Base-by-base conservation (phyloP, 2,329 filamentous ascomycete genomes). In the Knufia petricola region DNA sequence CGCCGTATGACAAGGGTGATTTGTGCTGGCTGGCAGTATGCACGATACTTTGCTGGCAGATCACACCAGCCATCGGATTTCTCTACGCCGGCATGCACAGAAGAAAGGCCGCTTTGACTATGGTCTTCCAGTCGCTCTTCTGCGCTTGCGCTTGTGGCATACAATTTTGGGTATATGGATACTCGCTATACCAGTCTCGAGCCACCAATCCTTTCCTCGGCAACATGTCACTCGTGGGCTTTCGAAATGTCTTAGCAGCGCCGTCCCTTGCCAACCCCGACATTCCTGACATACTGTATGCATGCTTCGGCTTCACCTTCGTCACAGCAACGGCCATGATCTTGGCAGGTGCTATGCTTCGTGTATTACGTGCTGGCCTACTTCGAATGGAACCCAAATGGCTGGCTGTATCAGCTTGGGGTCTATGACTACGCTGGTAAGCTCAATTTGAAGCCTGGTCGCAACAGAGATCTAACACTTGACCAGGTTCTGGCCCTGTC, bases 151-250 rank as follows among this genome's bases (percentile, higher is more conserved):
- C 94, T 55, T 79, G 88, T 52, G 82, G 81, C 43, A 94, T 94
- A 69, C 87, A 94, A 63, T 95, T 88, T 87, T 94, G 94, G 73
- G 90, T 94, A 73, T 94, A 87, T 87, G 87, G 87, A 41, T 94
- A 87, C 64, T 88, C 84, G 3, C 69, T 92, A 9, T 79, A 85
- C 41, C 92, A 89, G 64, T 92, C 86, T 13, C 86, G 90, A 66
- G 74, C 76, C 1, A 84, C 84, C 21, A 81, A 82, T 40, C 77
- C 72, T 36, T 94, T 79, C 64, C 85, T 94, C 54, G 87, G 87
- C 50, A 75, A 88, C 59, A 71, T 94, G 21, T 69, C 78, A 55
- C 90, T 94, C 70, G 80, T 94, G 62, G 87, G 84, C 37, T 82
- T 94, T 65, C 80, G 72, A 56, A 75, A 84, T 64, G 85, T 92